These are phyloP conservation scores for Pestalotiopsis sp. DNA, from an alignment of 2,329 filamentous ascomycete genomes.

Conservation along the genomic window DNA sequence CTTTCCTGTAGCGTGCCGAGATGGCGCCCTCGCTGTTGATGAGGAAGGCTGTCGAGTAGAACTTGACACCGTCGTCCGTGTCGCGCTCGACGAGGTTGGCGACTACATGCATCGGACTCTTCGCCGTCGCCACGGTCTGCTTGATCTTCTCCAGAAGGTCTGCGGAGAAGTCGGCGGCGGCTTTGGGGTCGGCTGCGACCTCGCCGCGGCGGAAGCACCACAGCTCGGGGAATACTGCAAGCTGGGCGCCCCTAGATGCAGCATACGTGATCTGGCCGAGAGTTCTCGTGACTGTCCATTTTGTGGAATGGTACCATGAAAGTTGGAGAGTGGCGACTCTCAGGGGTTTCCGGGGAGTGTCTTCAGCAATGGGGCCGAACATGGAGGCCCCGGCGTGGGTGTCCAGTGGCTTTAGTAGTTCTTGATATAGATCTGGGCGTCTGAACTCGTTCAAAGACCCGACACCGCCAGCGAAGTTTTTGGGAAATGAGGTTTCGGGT, in stretches of 20 bases:
- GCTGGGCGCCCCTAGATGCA: neutral
- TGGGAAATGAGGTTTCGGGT: neutral
- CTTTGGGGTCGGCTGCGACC: neutral
- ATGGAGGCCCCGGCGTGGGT: neutral
- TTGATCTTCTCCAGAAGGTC: neutral
- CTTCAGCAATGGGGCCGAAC: neutral
- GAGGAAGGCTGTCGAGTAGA: slow-evolving; percentile 6
- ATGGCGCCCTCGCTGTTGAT: neutral
- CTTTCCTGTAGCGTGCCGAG: neutral
- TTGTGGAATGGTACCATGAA: neutral
- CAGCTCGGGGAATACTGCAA: neutral
- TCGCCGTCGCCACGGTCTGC: neutral
- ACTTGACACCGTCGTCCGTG: neutral
- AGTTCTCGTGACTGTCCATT: slow-evolving; percentile 4
- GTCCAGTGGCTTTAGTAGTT: neutral
- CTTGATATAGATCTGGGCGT: neutral
- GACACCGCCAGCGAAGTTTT: neutral
- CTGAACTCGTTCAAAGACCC: neutral
- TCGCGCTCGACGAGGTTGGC: slow-evolving; percentile 2
- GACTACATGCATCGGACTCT: neutral
- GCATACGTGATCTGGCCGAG: neutral
- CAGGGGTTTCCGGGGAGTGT: neutral
- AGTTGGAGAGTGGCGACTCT: neutral
- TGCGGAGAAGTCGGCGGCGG: neutral
- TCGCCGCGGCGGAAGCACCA: neutral